Evolutionary conservation across 2,329 filamentous ascomycete genomes (phyloP).

Genomic region (Aspergillus tubingensis): DNA sequence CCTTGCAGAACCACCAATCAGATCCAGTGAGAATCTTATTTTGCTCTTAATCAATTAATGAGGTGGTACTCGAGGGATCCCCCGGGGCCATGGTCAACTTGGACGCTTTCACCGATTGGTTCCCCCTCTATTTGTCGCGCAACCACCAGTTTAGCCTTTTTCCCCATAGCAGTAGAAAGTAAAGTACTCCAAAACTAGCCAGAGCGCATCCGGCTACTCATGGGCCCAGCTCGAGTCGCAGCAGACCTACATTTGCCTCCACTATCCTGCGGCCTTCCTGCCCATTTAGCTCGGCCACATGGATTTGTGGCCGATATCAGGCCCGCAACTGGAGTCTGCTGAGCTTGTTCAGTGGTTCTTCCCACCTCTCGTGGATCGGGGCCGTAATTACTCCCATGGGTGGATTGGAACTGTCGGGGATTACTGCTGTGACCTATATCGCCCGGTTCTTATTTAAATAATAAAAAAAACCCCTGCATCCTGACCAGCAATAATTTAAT

Average conservation of each 20-base stretch:
- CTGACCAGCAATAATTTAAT: background rate
- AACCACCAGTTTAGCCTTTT: background rate
- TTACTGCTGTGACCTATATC: background rate
- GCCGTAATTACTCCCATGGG: background rate
- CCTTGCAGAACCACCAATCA: slow-evolving; percentile 2
- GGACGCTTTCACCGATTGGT: background rate
- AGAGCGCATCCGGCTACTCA: background rate
- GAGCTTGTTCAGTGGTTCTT: slow-evolving; percentile 1
- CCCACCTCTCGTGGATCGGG: background rate
- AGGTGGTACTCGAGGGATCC: background rate
- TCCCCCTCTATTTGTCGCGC: background rate
- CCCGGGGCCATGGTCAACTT: background rate
- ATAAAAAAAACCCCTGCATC: background rate
- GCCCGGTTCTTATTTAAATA: slow-evolving; percentile 2
- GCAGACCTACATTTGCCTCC: background rate
- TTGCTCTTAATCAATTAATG: slow-evolving; percentile 2
- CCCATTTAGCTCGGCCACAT: slow-evolving; percentile 6
- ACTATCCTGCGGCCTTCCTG: background rate
- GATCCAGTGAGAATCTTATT: background rate
- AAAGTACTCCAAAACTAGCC: background rate
- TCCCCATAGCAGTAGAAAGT: background rate
- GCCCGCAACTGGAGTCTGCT: background rate
- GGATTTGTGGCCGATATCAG: background rate
- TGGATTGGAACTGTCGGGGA: background rate
- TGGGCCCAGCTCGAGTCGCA: background rate